These are phyloP conservation scores for Crithidia fasciculata DNA, from an alignment of 208 protist species.

Conservation along the genomic window DNA sequence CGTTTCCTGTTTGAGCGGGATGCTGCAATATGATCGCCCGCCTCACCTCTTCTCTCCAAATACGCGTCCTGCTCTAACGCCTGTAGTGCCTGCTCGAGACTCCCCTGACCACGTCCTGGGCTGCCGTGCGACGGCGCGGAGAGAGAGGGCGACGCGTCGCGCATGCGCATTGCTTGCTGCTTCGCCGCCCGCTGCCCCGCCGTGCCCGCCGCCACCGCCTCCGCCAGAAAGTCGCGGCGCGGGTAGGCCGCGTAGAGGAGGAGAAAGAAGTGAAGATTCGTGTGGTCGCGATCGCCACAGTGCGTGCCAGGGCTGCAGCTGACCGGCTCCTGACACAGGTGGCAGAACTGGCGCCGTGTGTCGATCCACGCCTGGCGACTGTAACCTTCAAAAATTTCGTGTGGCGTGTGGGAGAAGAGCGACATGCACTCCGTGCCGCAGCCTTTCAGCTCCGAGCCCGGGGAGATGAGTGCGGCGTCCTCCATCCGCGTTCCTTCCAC, in stretches of 20 bases:
- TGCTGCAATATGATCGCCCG: no score
- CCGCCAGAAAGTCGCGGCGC: constrained; percentile 33
- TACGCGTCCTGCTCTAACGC: no score
- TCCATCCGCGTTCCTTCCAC: neutral
- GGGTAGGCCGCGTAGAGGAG: constrained; percentile 77
- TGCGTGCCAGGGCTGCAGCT: constrained; percentile 62
- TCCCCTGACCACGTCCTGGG: neutral
- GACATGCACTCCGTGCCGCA: constrained; percentile 38
- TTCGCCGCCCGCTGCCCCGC: constrained; percentile 8
- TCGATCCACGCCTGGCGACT: constrained; percentile 86
- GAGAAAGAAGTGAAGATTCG: constrained; percentile 82
- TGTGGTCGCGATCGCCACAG: constrained; percentile 83
- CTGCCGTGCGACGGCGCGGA: neutral
- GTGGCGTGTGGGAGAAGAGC: constrained; percentile 23
- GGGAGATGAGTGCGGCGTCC: neutral
- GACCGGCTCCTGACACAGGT: constrained; percentile 86
- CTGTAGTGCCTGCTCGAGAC: no score
- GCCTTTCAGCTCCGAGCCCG: constrained; percentile 26
- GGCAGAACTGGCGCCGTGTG: constrained; percentile 64
- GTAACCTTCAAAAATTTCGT: constrained; percentile 75
- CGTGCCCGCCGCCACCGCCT: constrained; percentile 6
- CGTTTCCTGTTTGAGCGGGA: neutral
- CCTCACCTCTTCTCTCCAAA: no score
- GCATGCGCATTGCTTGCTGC: neutral
- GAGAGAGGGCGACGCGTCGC: neutral